Percentiles rank a stretch among this genome's conserved stretches.
Evolutionary conservation across 192 early-diverging fungal species (phyloP).

Genomic region (Mortierella antarctica): DNA sequence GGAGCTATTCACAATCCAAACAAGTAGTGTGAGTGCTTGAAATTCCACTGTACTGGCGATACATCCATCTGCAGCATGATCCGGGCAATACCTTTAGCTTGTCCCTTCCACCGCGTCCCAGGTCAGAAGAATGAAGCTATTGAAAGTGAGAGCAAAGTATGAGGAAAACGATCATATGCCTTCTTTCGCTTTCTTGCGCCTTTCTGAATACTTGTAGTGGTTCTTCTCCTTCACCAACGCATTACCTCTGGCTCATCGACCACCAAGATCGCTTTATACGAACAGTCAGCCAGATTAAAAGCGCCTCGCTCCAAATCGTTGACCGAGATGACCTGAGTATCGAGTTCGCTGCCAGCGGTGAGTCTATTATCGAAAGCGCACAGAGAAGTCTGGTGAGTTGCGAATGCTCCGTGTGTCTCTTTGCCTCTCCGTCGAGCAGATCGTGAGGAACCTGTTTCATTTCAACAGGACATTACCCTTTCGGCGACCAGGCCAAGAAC

Average conservation of each 20-base stretch:
- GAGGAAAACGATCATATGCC: background rate
- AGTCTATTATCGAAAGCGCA: slow-evolving; percentile 11
- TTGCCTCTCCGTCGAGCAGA: background rate
- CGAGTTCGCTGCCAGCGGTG: slow-evolving; percentile 6
- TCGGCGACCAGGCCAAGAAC: slow-evolving; percentile 46
- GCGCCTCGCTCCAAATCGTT: slow-evolving; percentile 34
- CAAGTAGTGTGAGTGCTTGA: background rate
- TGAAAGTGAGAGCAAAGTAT: background rate
- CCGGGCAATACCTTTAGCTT: slow-evolving; percentile 32
- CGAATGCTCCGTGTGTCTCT: background rate
- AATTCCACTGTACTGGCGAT: background rate
- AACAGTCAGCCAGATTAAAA: slow-evolving; percentile 39
- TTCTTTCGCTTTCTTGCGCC: background rate
- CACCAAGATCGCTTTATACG: slow-evolving; percentile 44
- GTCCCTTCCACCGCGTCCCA: slow-evolving; percentile 35
- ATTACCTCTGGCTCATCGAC: slow-evolving; percentile 45
- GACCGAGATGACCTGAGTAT: slow-evolving; percentile 38
- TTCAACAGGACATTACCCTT: slow-evolving; percentile 24
- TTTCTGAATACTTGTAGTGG: background rate
- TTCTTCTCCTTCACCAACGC: background rate
- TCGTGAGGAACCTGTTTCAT: background rate
- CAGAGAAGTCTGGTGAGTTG: background rate
- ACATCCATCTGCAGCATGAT: background rate
- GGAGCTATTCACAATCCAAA: slow-evolving; percentile 15
- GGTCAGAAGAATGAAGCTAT: slow-evolving; percentile 43